Evolutionary conservation across 768 basidiomycete species (phyloP), one percentile per base, ranked within the genome.

Genomic region (Lactarius evosmus): DNA sequence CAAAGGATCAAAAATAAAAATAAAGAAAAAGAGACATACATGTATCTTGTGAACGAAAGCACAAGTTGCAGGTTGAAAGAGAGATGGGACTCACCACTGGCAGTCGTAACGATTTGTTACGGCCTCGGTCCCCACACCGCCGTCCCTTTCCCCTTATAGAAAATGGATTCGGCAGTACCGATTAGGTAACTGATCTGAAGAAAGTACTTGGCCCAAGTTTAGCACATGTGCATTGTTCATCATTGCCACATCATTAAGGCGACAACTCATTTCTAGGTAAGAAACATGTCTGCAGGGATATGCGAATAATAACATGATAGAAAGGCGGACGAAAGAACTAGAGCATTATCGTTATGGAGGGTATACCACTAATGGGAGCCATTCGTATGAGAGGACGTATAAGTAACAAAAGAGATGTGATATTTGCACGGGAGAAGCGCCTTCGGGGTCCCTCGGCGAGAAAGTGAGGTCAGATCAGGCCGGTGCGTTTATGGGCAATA

Each of bases 11-110:
- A 49, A 58, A n/a, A 6, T 2, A 30, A 52, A 29, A 4, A 9
- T 22, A 58, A 49, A 30, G 25, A 30, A n/a, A 32, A 29, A 54
- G 34, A 19, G 30, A 64, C 63, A 22, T 55, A 64, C 63, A 64
- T 64, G 58, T 60, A 51, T 49, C 49, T 33, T 52, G 16, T 52
- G 51, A 27, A 44, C 17, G 27, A 17, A 8, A 25, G 32, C 22
- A 27, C 16, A 34, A 40, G 25, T 51, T n/a, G 14, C 12, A 36
- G 17, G 9, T 29, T 22, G 25, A 53, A 29, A 7, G 8, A 11
- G 32, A 34, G 32, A 27, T 30, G 46, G 14, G 12, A 25, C 46
- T 49, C 7, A 25, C 25, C 25, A 40, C 40, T 40, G 46, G 22
- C 22, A 22, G 44, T 46, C 22, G 46, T 49, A 38, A 46, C 52